Base-by-base conservation (phyloP, 2,329 filamentous ascomycete species). In the Colletotrichum lindemuthianum region DNA sequence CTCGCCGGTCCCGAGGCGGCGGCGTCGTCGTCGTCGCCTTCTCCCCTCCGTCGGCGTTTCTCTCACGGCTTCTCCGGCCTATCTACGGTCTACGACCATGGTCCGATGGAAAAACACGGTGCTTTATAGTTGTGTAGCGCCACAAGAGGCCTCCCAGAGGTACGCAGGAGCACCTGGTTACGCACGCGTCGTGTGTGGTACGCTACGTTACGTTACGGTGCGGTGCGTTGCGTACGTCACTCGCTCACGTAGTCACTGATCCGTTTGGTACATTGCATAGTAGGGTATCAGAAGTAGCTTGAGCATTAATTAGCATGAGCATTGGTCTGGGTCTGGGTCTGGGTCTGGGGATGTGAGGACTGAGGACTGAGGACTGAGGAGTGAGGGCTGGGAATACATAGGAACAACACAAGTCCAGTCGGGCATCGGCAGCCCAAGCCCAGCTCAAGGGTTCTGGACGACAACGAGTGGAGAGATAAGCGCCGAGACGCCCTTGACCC, bases 91-190 rank as follows among this genome's bases (percentile, higher is more conserved):
- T 16, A 34, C 33, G 41, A 16, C 4, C 16, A n/a, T 32, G 55
- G 32, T 12, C 56, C 39, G 13, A 4, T 24, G 61, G 61, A 61
- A 51, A 48, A 45, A 61, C 45, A 65, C 51, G 61, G 58, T 47
- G 61, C 58, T 65, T 65, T 65, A 65, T 65, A 65, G 49, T 52
- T 47, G 51, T 50, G 51, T 24, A 56, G 45, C 33, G 51, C 61
- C 41, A 8, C 24, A 16, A 65, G 61, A 65, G 61, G 61, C 61
- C 61, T 65, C 61, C 57, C 41, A 43, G 41, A 24, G 41, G 8
- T n/a, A 37, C 45, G n/a, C n/a, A 44, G 9, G 5, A 39, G 54
- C 24, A 57, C 12, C 33, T 63, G 50, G 39, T 40, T 24, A 24
- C 24, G 45, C 61, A 16, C 34, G 15, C 47, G 61, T 52, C 51